phyloP scores from a whole-genome alignment of 345 rosid species.

The Streptanthus diversifolius region DNA sequence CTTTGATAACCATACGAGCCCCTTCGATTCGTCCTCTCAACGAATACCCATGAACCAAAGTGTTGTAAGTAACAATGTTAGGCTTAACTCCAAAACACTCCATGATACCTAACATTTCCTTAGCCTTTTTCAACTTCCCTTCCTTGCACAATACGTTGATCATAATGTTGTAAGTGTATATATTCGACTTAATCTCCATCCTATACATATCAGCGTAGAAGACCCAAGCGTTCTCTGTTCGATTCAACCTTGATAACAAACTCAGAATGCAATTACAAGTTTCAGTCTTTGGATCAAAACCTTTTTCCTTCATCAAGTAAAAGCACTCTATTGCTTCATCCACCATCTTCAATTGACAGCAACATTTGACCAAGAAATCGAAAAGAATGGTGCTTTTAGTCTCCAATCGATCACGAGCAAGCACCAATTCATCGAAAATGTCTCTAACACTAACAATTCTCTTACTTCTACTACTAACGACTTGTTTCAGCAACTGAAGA shows the following conservation, averaged over 20 bases:
- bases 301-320: slow-evolving; percentile 62
- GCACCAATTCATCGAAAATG: slow-evolving; percentile 50
- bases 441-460: slow-evolving; percentile 26
- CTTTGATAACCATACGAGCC: slow-evolving; percentile 57
- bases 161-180: slow-evolving; percentile 82
- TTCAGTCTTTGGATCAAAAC: slow-evolving; percentile 58
- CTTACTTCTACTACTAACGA: slow-evolving; percentile 19
- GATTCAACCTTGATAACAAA: slow-evolving; percentile 54
- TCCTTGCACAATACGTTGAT: slow-evolving; percentile 81
- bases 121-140: slow-evolving; percentile 78
- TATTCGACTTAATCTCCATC: slow-evolving; percentile 66
- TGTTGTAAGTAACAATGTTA: slow-evolving; percentile 69
- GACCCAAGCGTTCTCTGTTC: slow-evolving; percentile 64
- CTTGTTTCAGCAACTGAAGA: slow-evolving; percentile 48
- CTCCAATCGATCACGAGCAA: slow-evolving; percentile 43
- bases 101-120: slow-evolving; percentile 54
- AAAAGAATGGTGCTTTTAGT: slow-evolving; percentile 47
- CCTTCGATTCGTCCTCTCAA: slow-evolving; percentile 61
- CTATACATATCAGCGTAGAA: slow-evolving; percentile 93
- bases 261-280: slow-evolving; percentile 69
- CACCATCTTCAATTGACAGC: slow-evolving; percentile 58
- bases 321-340: slow-evolving; percentile 66
- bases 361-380: slow-evolving; percentile 58
- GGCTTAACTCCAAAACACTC: slow-evolving; percentile 70
- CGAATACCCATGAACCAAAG: slow-evolving; percentile 72